Evolutionary conservation across 768 basidiomycete species (phyloP).

Genomic region (Rhodotorula kratochvilovae): DNA sequence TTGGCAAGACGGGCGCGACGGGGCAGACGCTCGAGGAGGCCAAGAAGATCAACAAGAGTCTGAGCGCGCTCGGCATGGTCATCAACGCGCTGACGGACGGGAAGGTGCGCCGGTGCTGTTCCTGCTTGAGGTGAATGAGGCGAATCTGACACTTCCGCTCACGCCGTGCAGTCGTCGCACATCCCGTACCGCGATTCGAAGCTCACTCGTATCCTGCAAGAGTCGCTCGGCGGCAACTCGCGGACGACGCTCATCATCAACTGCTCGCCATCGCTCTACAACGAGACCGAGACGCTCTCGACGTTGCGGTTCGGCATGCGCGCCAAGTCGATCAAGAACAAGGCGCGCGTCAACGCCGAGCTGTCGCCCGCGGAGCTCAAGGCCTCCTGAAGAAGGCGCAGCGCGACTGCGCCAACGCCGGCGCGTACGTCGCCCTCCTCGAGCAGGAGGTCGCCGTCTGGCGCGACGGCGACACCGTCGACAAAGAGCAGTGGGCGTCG

Average conservation of each 20-base stretch:
- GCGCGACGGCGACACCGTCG: slow-evolving; percentile 80
- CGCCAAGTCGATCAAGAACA: slow-evolving; percentile 99
- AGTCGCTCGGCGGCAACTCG: slow-evolving; percentile 91
- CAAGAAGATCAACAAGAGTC: slow-evolving; percentile 99
- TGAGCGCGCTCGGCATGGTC: slow-evolving; percentile 97
- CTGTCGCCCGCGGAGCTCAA: slow-evolving; percentile 95
- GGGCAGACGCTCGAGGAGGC: slow-evolving; percentile 98
- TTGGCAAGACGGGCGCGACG: slow-evolving; percentile 97
- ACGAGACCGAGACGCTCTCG: slow-evolving; percentile 90
- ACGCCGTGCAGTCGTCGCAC: slow-evolving; percentile 68
- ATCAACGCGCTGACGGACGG: slow-evolving; percentile 96
- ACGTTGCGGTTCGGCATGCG: slow-evolving; percentile 99
- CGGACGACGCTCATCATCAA: slow-evolving; percentile 98
- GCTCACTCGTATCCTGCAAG: slow-evolving; percentile 97
- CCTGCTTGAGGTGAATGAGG: background rate
- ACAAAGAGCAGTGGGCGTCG: slow-evolving; percentile 73
- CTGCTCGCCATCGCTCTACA: slow-evolving; percentile 95
- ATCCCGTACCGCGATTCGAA: slow-evolving; percentile 99
- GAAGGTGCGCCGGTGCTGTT: slow-evolving; percentile 60
- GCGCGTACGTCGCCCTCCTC: slow-evolving; percentile 79
- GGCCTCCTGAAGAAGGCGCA: slow-evolving; percentile 84
- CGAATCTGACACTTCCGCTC: background rate
- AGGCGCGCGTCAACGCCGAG: slow-evolving; percentile 96
- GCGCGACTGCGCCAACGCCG: slow-evolving; percentile 71
- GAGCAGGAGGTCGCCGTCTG: slow-evolving; percentile 87